Evolutionary conservation across 495 filamentous ascomycete species (phyloP), one percentile per base, ranked within the genome.

Genomic region (Trichoderma virens): DNA sequence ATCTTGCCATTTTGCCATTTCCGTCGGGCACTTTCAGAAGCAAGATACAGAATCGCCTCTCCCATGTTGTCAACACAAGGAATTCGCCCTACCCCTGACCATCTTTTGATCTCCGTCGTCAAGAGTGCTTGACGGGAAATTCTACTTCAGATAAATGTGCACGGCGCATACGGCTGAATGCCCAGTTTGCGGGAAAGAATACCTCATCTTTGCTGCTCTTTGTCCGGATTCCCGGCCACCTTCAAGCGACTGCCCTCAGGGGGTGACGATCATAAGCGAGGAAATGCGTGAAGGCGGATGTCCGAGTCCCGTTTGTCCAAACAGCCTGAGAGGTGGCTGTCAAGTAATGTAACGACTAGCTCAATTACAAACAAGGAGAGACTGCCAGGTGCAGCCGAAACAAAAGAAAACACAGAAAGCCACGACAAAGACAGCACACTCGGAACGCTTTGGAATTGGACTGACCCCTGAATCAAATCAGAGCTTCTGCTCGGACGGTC

Each of bases 401-500:
- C 16, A 65, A 25, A n/a, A 41, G 54, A 7, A n/a, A 51, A 25
- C 18, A 60, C 38, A 32, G 59, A 59, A 3, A 41, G 45, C 30
- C 43, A 56, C 38, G 59, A 23, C 23, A 56, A 56, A 8, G 51
- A n/a, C 18, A 8, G 23, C 23, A 56, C 51, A 56, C n/a, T 30
- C 27, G 20, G 16, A 9, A 30, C 23, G 23, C 4, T 27, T 32
- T 31, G 34, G 6, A n/a, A 32, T 43, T 18, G 27, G 13, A 11
- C 32, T 20, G n/a, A 8, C 3, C 11, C 51, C 27, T 28, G 25
- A 54, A 43, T 6, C 54, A 65, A 47, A 62, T 75, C 70, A 90
- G 54, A 89, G 76, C 71, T 81, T 87, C 59, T 84, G 78, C 59
- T 82, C 83, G 70, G 83, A 79, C 35, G 80, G 78, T 20, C 75